Percentiles rank a stretch among this genome's conserved stretches.
These are phyloP conservation scores for Plicaturopsis crispa DNA, from an alignment of 768 basidiomycete genomes.

Conservation along the genomic window DNA sequence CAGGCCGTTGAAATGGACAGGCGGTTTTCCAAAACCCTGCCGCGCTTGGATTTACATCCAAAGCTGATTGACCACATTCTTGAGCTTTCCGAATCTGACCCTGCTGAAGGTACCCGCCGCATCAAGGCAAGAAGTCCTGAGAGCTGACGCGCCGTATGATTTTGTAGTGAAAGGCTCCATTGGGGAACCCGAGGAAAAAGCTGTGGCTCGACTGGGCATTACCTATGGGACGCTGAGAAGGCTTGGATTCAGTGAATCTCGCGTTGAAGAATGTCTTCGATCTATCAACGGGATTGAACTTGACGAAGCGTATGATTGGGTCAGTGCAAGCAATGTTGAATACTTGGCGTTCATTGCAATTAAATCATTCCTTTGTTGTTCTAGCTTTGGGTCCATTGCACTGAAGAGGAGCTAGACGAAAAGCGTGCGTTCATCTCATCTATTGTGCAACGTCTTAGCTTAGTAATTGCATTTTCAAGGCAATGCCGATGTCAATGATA, in stretches of 20 bases:
- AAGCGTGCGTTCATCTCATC: slow-evolving; percentile 21
- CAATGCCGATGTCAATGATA: slow-evolving; percentile 6
- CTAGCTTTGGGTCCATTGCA: slow-evolving; percentile 61
- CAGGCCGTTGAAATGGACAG: slow-evolving; percentile 81
- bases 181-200: slow-evolving; percentile 66
- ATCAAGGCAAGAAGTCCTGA: slow-evolving; percentile 2
- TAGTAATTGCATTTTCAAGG: slow-evolving; percentile 1
- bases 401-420: slow-evolving; percentile 48
- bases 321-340: slow-evolving; percentile 24
- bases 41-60: slow-evolving; percentile 55
- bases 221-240: slow-evolving; percentile 77
- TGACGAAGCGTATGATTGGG: slow-evolving; percentile 93
- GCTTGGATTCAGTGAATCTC: slow-evolving; percentile 64
- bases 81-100: slow-evolving; percentile 33
- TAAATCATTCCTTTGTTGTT: neutral
- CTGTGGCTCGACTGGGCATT: slow-evolving; percentile 60
- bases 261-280: slow-evolving; percentile 65
- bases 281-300: slow-evolving; percentile 59
- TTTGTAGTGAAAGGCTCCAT: slow-evolving; percentile 25
- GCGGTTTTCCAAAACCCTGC: slow-evolving; percentile 58
- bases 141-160: neutral
- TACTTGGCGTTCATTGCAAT: slow-evolving; percentile 5
- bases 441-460: neutral
- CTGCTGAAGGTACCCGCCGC: slow-evolving; percentile 22
- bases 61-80: slow-evolving; percentile 52